A percentile compares a stretch with the other conserved stretches of the same genome.
Evolutionary conservation across 306 rosid genomes (phyloP).

Genomic region (Mucuna pruriens): DNA sequence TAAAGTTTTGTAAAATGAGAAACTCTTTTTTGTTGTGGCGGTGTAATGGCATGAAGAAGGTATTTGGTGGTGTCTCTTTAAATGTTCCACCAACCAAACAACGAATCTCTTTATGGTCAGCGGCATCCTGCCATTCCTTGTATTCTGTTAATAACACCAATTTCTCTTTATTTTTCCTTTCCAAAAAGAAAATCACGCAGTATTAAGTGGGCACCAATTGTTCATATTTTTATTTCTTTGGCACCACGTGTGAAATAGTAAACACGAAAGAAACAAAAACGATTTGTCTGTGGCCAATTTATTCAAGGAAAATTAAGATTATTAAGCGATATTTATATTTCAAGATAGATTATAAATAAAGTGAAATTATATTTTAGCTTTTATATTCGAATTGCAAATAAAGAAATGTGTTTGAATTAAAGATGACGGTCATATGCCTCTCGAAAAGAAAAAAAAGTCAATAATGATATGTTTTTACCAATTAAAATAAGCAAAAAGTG

Average conservation of each 20-base stretch:
- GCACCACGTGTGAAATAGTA: neutral
- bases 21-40: neutral
- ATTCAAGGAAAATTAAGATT: neutral
- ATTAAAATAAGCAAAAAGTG: neutral
- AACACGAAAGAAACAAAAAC: neutral
- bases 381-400: neutral
- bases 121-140: neutral
- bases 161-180: neutral
- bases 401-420: neutral
- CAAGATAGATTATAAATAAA: neutral
- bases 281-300: neutral
- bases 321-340: neutral
- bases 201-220: no score
- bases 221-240: neutral
- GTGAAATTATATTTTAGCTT: neutral
- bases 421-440: neutral
- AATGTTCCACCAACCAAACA: slow-evolving; percentile 31
- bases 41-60: neutral
- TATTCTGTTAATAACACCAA: neutral
- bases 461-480: neutral
- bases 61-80: neutral
- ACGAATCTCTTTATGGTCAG: slow-evolving; percentile 16
- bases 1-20: neutral
- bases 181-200: neutral
- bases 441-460: neutral